Evolutionary conservation across 2,329 filamentous ascomycete genomes (phyloP), one percentile per base, ranked within the genome.

Genomic region (Phialophora expanda): DNA sequence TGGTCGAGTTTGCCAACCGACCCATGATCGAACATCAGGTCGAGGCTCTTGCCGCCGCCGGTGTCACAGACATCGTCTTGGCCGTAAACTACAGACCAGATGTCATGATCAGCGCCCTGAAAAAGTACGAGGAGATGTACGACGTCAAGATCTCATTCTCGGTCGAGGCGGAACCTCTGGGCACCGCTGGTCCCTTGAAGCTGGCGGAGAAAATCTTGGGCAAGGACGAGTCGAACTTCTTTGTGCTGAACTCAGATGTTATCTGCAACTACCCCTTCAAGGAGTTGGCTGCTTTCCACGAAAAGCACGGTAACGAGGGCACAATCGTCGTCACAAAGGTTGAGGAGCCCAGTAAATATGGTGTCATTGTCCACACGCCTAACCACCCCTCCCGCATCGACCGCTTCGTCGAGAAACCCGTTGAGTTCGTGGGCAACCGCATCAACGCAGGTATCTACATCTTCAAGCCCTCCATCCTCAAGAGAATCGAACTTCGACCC

Each of bases 391-490:
- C 92, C 55, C 89, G 91, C 77, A 98, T 99, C 80, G 95, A 99
- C 81, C 93, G 95, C 73, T 99, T 99, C 83, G 95, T 99, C 73
- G 94, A 99, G 87, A 99, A 99, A 86, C 94, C 94, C 44, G 92
- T 98, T 77, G 92, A 98, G 82, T 98, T 97, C 77, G 94, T 98
- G 65, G 94, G 94, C 75, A 98, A 98, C 87, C 91, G 94, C 72
- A 98, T 98, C 86, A 98, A 98, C 76, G 95, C 94, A 73, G 95
- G 95, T 82, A 92, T 98, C 81, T 98, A 98, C 85, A 96, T 98
- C 75, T 86, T 98, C 75, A 98, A 97, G 85, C 93, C 93, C 56
- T 93, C 90, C 59, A 88, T 98, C 48, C 87, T 99, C 67, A 84
- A 89, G 72, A 91, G 94, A 78, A 98, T 99, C 76, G 94, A 98